Evolutionary conservation across 352 stramenopile genomes (phyloP).

Genomic region (Phytophthora quininea): DNA sequence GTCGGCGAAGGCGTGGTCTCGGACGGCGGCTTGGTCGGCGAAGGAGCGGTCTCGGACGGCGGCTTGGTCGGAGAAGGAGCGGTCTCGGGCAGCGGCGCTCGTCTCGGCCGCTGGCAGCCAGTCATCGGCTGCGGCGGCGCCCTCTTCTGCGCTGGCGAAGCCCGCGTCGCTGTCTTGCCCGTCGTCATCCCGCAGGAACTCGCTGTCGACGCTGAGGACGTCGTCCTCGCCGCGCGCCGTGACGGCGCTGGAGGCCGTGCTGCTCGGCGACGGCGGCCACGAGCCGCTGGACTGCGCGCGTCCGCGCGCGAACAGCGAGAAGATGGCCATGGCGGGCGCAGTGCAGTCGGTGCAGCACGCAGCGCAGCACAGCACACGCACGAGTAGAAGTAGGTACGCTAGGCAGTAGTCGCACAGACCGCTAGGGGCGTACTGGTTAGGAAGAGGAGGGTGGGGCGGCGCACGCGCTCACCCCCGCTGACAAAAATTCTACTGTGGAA

Average conservation of each 20-base stretch:
- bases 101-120: neutral
- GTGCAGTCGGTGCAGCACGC: neutral
- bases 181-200: too few species aligned
- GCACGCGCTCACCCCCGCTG: constrained; percentile 71
- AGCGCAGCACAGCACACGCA: too few species aligned
- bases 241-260: neutral
- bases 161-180: too few species aligned
- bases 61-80: too few species aligned
- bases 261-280: neutral
- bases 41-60: too few species aligned
- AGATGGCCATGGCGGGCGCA: neutral
- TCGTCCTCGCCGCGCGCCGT: neutral
- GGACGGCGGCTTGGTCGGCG: too few species aligned
- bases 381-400: too few species aligned
- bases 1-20: too few species aligned
- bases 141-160: neutral
- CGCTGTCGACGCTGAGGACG: neutral
- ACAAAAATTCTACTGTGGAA: constrained; percentile 88
- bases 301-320: neutral
- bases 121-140: neutral
- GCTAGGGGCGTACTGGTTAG: too few species aligned
- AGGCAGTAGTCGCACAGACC: too few species aligned
- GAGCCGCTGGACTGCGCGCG: neutral
- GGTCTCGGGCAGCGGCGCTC: too few species aligned
- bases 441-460: constrained; percentile 43